Evolutionary conservation across 257 asterid species (phyloP).

Genomic region (Linderniella brevidens): DNA sequence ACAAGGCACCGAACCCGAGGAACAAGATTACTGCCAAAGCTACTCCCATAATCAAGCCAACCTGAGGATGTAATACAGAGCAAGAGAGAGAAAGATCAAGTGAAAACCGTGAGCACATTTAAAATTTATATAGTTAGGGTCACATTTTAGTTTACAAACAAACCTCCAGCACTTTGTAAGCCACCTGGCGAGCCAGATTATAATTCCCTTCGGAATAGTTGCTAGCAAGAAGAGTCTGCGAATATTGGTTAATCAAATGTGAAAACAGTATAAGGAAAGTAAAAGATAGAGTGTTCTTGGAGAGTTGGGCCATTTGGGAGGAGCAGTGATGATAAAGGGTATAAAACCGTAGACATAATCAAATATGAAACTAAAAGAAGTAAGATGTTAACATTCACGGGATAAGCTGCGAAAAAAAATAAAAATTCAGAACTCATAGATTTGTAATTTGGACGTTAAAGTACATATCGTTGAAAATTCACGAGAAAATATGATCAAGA

Average conservation of each 20-base stretch:
- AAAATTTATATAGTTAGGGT: neutral
- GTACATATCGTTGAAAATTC: too few species aligned
- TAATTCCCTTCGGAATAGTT: conserved; percentile 77
- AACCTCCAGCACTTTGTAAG: conserved; percentile 72
- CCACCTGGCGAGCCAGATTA: conserved; percentile 55
- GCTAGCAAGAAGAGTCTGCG: conserved; percentile 76
- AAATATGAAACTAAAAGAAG: neutral
- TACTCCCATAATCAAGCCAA: conserved; percentile 50
- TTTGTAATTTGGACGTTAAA: neutral
- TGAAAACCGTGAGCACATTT: neutral
- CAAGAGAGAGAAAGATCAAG: conserved; percentile 1
- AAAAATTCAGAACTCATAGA: neutral
- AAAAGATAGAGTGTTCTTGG: conserved; percentile 3
- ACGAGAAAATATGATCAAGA: too few species aligned
- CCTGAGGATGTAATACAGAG: conserved; percentile 20
- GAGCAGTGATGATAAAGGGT: neutral
- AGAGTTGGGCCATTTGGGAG: conserved; percentile 6
- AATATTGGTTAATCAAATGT: conserved; percentile 10
- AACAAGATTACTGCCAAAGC: conserved; percentile 46
- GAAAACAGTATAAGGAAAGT: conserved; percentile 4
- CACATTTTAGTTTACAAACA: conserved; percentile 7
- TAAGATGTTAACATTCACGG: neutral
- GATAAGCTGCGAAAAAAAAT: neutral
- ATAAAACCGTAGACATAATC: neutral
- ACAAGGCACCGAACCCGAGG: conserved; percentile 47